A percentile compares a stretch with the other conserved stretches of the same genome.
These are phyloP conservation scores for Ballota nigra DNA, from an alignment of 257 asterid genomes.

Conservation along the genomic window DNA sequence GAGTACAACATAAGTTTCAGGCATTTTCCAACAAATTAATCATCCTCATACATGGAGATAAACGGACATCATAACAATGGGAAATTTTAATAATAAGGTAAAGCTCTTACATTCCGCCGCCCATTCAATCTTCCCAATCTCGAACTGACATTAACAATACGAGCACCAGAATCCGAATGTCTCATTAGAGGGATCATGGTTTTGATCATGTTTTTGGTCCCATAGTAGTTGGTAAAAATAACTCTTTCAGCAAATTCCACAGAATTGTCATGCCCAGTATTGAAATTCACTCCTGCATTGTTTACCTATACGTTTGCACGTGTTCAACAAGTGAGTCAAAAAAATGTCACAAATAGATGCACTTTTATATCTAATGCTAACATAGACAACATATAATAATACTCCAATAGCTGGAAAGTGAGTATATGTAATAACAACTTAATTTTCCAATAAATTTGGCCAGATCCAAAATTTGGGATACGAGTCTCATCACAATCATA, in stretches of 20 bases:
- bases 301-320: conserved; percentile 47
- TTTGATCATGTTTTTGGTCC: conserved; percentile 76
- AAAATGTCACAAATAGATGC: neutral
- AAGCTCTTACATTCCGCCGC: conserved; percentile 67
- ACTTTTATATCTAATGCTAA: neutral
- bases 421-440: neutral
- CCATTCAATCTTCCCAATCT: conserved; percentile 89
- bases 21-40: neutral
- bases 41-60: too few relatives aligned
- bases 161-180: conserved; percentile 67
- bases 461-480: neutral
- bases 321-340: conserved; percentile 9
- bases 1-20: too few relatives aligned
- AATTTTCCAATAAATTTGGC: neutral
- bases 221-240: conserved; percentile 72
- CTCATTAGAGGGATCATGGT: conserved; percentile 74
- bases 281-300: too few relatives aligned
- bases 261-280: conserved; percentile 64
- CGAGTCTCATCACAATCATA: conserved; percentile 1
- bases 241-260: conserved; percentile 71
- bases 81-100: conserved; percentile 1
- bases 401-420: neutral
- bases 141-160: conserved; percentile 76
- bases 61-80: neutral
- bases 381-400: conserved; percentile 2